Conservation (phyloP, 805 yeast species). For the Saccharomyces cerevisiae region DNA sequence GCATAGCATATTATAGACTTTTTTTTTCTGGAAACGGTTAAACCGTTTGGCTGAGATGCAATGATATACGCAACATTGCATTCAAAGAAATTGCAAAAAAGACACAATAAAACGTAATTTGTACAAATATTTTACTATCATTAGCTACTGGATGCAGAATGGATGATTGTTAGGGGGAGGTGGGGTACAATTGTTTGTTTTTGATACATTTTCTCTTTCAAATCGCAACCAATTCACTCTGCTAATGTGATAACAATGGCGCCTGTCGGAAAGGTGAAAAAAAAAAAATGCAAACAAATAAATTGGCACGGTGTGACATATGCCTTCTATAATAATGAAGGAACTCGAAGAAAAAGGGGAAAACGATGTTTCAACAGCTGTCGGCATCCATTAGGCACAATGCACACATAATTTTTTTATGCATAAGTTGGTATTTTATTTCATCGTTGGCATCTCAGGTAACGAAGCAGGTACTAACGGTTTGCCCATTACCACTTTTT, state of each 20-base stretch:
- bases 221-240: background rate
- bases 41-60: background rate
- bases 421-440: constrained; percentile 52
- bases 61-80: background rate
- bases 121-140: background rate
- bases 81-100: background rate
- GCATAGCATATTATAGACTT: background rate
- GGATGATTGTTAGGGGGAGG: background rate
- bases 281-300: background rate
- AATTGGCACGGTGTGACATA: background rate
- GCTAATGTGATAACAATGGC: background rate
- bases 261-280: background rate
- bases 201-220: background rate
- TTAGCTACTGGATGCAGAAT: background rate
- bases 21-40: background rate
- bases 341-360: background rate
- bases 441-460: constrained; percentile 60
- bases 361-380: background rate
- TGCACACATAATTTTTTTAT: constrained; percentile 33
- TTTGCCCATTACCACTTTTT: constrained; percentile 54
- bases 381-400: constrained; percentile 1
- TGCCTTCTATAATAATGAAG: background rate
- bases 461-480: constrained; percentile 46
- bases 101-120: background rate
- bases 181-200: background rate